Base-by-base conservation (phyloP, 2,329 filamentous ascomycete genomes). In the Gyromitra esculenta region DNA sequence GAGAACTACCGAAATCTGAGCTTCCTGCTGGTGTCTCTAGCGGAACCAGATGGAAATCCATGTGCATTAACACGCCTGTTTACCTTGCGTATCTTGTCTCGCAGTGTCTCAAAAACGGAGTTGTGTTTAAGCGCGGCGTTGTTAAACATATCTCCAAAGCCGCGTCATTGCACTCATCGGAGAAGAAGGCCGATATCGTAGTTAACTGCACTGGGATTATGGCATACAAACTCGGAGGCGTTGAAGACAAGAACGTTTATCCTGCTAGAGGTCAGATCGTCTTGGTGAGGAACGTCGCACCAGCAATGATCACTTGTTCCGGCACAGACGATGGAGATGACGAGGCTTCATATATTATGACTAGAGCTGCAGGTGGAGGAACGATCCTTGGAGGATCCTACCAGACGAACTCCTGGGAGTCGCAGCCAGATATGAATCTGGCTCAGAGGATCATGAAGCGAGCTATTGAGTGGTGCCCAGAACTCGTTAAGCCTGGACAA, bases 21-120 rank as follows among this genome's bases (percentile, higher is more conserved):
- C 85, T 97, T 0, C 88, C 89, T 0, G 80, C 85, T 0, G 92
- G 88, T 18, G 88, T 91, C 68, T 90, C 93, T 76, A 91, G 91
- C 9, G 94, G 90, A 31, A 92, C 89, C 65, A 86, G 87, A 71
- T 97, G 96, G 83, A 93, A 89, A 6, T 95, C 92, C 0, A 90
- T 97, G 52, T 97, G 94, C 84, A 95, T 97, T 83, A 97, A 98
- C 84, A 92, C 92, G 0, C 89, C 92, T 54, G 84, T 97, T 74
- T 98, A 97, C 84, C 89, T 97, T 1, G 89, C 92, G 2, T 97
- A 92, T 89, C 89, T 98, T 0, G 86, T 92, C 0, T 91, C 92
- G 0, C 91, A 96, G 84, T 96, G 93, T 82, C 86, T 92, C 37
- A 89, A 89, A 80, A 88, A 89, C 73, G 92, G 93, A 37, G 91